A percentile compares a stretch with the other conserved stretches of the same genome.
Conservation (phyloP, 805 yeast species). For the Candida anglica region DNA sequence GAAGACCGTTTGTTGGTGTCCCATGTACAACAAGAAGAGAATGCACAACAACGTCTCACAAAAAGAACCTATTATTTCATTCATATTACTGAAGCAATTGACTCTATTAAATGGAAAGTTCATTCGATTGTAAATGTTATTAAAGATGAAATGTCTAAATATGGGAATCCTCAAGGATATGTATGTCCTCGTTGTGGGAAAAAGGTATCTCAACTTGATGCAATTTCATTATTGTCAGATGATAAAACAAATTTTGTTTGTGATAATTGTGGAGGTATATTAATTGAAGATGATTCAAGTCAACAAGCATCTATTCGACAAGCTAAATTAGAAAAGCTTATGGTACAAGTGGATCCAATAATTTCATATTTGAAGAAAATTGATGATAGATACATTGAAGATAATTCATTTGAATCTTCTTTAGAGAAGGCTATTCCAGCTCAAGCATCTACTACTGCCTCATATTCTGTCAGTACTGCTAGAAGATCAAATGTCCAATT, state of each 20-base stretch:
- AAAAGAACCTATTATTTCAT: constrained; percentile 81
- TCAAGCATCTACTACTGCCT: constrained; percentile 61
- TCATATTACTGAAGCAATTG: constrained; percentile 90
- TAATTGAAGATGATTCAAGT: constrained; percentile 85
- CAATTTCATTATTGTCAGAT: constrained; percentile 73
- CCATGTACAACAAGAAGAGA: constrained; percentile 59
- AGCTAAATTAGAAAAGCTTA: constrained; percentile 73
- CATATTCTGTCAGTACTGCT: constrained; percentile 46
- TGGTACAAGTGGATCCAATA: constrained; percentile 87
- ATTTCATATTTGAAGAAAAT: constrained; percentile 68
- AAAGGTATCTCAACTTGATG: constrained; percentile 82
- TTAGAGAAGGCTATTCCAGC: constrained; percentile 83
- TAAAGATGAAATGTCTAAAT: constrained; percentile 78
- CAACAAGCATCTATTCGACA: constrained; percentile 79
- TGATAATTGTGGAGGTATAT: constrained; percentile 71
- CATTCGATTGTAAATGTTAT: constrained; percentile 77
- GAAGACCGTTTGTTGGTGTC: constrained; percentile 78
- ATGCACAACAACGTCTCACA: constrained; percentile 59
- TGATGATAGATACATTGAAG: constrained; percentile 37
- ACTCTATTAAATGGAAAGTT: constrained; percentile 94
- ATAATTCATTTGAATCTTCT: constrained; percentile 45
- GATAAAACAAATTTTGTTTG: constrained; percentile 81
- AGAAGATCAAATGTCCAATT: constrained; percentile 28
- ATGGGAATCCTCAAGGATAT: constrained; percentile 90
- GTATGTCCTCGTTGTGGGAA: constrained; percentile 83